phyloP scores from a whole-genome alignment of 2,329 filamentous ascomycete genomes.

The Thyridium curvatum region DNA sequence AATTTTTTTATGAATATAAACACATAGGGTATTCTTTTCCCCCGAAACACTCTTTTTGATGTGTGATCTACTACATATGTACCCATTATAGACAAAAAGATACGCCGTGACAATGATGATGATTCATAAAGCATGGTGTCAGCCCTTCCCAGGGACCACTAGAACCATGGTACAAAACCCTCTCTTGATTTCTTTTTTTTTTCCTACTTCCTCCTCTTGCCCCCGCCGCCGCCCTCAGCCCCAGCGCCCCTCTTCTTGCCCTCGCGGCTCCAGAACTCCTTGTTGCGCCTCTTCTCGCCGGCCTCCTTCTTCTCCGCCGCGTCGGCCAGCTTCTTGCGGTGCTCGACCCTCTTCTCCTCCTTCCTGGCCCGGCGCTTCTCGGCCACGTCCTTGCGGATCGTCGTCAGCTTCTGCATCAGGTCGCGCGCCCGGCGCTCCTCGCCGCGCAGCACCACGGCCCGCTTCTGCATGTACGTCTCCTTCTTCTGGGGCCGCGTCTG shows the following conservation, averaged over 20 bases:
- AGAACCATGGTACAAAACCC: too few relatives aligned
- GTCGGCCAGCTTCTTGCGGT: slow-evolving; percentile 77
- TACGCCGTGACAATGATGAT: too few relatives aligned
- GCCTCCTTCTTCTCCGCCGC: slow-evolving; percentile 78
- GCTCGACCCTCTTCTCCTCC: slow-evolving; percentile 75
- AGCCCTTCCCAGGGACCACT: too few relatives aligned
- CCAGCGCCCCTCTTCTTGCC: slow-evolving; percentile 59
- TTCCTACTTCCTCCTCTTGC: slow-evolving; percentile 28
- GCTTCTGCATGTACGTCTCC: slow-evolving; percentile 88
- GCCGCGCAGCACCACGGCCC: slow-evolving; percentile 76
- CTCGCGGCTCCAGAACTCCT: slow-evolving; percentile 89
- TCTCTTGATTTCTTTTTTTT: too few relatives aligned
- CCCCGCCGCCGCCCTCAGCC: slow-evolving; percentile 32
- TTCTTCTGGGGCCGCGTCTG: slow-evolving; percentile 73
- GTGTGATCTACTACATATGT: neutral
- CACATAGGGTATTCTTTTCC: too few relatives aligned
- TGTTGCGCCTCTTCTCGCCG: slow-evolving; percentile 82
- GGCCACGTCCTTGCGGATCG: slow-evolving; percentile 82
- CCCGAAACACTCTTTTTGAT: too few relatives aligned
- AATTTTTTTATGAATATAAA: too few relatives aligned
- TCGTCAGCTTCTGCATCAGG: slow-evolving; percentile 88
- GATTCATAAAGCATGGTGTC: too few relatives aligned
- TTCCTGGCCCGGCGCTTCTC: slow-evolving; percentile 80
- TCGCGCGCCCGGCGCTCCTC: slow-evolving; percentile 88
- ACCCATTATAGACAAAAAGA: too few relatives aligned